Conservation (phyloP, 2,329 filamentous ascomycete species). For the Venturia pyrina region DNA sequence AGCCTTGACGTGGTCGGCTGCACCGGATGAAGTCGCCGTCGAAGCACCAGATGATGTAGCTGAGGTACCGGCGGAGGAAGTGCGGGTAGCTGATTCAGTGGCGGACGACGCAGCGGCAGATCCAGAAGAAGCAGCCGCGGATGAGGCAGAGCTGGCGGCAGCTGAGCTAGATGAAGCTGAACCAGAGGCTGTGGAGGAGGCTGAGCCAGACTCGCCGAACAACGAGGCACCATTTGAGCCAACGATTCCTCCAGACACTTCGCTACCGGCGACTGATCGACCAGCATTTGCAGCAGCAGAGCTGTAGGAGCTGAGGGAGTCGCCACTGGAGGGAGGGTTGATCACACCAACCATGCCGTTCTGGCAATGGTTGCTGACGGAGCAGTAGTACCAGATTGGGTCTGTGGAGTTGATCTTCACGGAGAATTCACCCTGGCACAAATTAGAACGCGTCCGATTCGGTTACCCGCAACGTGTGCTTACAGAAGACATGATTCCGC, state of each 20-base stretch:
- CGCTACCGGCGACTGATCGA: neutral
- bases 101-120: constrained; percentile 17
- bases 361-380: constrained; percentile 11
- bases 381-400: constrained; percentile 14
- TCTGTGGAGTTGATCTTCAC: constrained; percentile 13
- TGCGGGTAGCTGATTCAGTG: neutral
- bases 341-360: constrained; percentile 14
- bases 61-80: neutral
- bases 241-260: constrained; percentile 5
- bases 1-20: constrained; percentile 4
- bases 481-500: constrained; percentile 8
- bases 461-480: neutral
- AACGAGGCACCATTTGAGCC: neutral
- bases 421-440: constrained; percentile 10
- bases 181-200: neutral
- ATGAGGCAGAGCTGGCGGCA: neutral
- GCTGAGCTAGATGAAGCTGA: neutral
- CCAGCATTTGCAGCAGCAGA: neutral
- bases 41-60: constrained; percentile 1
- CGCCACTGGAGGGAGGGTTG: constrained; percentile 12
- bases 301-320: constrained; percentile 11
- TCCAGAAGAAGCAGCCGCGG: constrained; percentile 24
- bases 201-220: neutral
- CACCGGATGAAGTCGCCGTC: constrained; percentile 2
- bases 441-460: neutral